Evolutionary conservation across 768 basidiomycete genomes (phyloP).

Genomic region (Trichaptum fuscoviolaceum): DNA sequence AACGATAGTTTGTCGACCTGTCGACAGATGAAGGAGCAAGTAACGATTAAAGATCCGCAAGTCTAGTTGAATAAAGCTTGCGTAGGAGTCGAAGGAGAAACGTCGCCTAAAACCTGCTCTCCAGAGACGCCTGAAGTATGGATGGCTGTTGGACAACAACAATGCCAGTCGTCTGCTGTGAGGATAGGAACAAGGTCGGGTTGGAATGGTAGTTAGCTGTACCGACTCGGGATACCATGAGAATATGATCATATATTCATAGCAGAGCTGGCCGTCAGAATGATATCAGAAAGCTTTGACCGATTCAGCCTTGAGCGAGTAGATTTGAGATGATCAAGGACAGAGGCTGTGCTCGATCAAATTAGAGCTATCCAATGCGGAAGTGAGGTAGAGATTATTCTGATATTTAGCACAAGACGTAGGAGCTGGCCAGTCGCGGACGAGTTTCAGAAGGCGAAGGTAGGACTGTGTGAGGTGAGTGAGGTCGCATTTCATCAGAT

Average conservation of each 20-base stretch:
- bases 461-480: background rate
- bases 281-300: background rate
- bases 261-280: background rate
- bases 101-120: too few relatives aligned
- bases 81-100: background rate
- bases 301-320: background rate
- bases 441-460: background rate
- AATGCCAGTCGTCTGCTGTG: too few relatives aligned
- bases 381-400: background rate
- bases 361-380: background rate
- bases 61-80: background rate
- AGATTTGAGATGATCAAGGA: background rate
- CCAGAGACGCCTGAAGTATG: too few relatives aligned
- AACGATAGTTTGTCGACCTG: background rate
- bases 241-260: background rate
- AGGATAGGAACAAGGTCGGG: too few relatives aligned
- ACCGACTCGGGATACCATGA: background rate
- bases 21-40: background rate
- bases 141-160: too few relatives aligned
- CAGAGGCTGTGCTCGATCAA: background rate
- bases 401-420: background rate
- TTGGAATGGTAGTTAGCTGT: background rate
- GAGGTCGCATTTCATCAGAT: background rate
- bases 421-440: background rate
- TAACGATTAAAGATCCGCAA: background rate